Evolutionary conservation across 495 filamentous ascomycete genomes (phyloP), one percentile per base, ranked within the genome.

Genomic region (Aspergillus bridgeri): DNA sequence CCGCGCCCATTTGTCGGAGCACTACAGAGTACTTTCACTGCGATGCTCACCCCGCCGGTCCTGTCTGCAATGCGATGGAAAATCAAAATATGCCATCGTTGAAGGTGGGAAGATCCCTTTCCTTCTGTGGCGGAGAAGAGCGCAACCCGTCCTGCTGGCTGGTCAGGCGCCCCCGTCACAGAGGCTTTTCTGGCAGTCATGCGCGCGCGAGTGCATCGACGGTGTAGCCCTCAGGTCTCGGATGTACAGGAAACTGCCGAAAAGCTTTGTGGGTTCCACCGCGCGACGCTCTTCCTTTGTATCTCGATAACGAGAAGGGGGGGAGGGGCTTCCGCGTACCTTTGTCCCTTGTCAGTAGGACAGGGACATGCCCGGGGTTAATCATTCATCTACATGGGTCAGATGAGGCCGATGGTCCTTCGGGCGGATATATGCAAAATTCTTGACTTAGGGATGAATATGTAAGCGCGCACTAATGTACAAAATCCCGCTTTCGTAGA

Each of bases 91-190:
- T 51, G 9, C 17, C 13, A 13, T 38, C 17, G 7, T 38, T 38
- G 9, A 38, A 38, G 33, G 33, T 38, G 33, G 33, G 33, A 15
- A 38, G 33, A 38, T 38, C 33, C 33, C 33, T 38, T 11, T 38
- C 33, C 33, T 38, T 15, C 5, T 9, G 7, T 38, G 33, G 33
- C 33, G 33, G 33, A 15, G 13, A 11, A 38, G 33, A 38, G 3
- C 33, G 33, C 33, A 38, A 38, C 33, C 33, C 33, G 7, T n/a
- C 21, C 48, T 25, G 24, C 13, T 18, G 15, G 23, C 48, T 49
- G 61, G 61, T 64, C 61, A 64, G 57, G 54, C 55, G 61, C 54
- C 22, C 43, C 51, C 48, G 61, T 60, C 61, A 64, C 53, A 55
- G 48, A 56, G 27, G 5, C 42, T 51, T 33, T 29, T 33, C 8